phyloP scores from a whole-genome alignment of 2,329 filamentous ascomycete species.

The Hymenoscyphus linearis region DNA sequence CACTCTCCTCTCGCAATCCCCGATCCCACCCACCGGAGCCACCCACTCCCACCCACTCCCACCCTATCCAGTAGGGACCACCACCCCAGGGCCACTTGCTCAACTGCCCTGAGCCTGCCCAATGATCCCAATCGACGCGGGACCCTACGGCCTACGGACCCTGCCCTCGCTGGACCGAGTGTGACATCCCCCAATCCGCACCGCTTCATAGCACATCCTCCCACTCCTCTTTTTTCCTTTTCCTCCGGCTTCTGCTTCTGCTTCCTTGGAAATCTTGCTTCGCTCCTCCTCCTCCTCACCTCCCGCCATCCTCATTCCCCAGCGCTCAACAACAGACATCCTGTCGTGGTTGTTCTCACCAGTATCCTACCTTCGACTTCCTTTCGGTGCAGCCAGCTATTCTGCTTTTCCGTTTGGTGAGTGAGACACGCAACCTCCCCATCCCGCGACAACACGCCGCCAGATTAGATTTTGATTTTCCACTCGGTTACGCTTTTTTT shows the following conservation, averaged over 20 bases:
- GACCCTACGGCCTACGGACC: no score
- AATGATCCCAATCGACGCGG: neutral
- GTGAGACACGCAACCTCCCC: conserved; percentile 13
- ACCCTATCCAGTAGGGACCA: no score
- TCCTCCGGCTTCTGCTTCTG: neutral
- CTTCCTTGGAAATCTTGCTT: conserved; percentile 1
- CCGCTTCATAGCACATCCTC: conserved; percentile 6
- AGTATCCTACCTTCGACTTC: conserved; percentile 19
- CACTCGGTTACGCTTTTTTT: conserved; percentile 20
- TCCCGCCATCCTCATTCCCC: no score
- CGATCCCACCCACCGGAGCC: neutral
- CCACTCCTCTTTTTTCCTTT: conserved; percentile 4
- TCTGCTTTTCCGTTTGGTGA: conserved; percentile 24
- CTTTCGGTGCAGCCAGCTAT: conserved; percentile 21
- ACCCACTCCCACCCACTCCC: no score
- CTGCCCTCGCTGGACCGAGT: conserved; percentile 2
- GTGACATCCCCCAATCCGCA: conserved; percentile 7
- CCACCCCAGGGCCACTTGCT: neutral
- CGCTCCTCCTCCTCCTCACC: conserved; percentile 8
- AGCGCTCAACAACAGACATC: conserved; percentile 7
- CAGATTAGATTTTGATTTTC: conserved; percentile 14
- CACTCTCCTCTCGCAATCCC: neutral
- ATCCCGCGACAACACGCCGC: conserved; percentile 10
- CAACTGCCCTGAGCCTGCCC: neutral
- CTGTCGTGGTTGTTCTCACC: conserved; percentile 11